Percentiles rank a stretch among this genome's conserved stretches.
Evolutionary conservation across 345 rosid genomes (phyloP).

Genomic region (Brassica carinata): DNA sequence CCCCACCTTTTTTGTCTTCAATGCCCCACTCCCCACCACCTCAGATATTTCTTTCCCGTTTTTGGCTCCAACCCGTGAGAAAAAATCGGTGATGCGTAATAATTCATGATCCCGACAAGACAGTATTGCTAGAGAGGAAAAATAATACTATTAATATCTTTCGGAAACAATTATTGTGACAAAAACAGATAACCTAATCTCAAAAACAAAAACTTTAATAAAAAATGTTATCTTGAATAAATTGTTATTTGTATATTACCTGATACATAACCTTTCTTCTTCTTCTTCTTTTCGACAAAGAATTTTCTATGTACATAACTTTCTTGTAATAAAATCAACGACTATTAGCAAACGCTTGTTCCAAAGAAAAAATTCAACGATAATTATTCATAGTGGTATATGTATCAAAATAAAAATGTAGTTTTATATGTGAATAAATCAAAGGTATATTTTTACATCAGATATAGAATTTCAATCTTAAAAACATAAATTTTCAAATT

Average conservation of each 20-base stretch:
- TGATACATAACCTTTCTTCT: not conserved
- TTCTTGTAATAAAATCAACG: not conserved
- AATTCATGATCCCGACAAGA: constrained; percentile 26
- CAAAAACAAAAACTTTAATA: not conserved
- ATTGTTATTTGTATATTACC: not conserved
- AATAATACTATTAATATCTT: not conserved
- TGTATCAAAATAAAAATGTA: not conserved
- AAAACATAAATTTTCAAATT: not conserved
- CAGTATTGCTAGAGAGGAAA: constrained; percentile 14
- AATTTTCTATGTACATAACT: not conserved
- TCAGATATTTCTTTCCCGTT: constrained; percentile 11
- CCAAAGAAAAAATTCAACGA: not conserved
- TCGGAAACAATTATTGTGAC: constrained; percentile 4
- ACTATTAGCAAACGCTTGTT: not conserved
- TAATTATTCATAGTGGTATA: not conserved
- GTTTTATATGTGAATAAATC: not conserved
- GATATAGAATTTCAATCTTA: not conserved
- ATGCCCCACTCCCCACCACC: not conserved
- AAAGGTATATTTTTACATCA: not conserved
- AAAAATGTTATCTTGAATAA: not conserved
- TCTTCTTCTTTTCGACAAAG: too few species aligned
- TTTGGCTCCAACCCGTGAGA: not conserved
- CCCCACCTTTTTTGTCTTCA: not conserved
- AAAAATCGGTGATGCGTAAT: not conserved
- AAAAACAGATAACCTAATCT: constrained; percentile 1